A percentile compares a stretch with the other conserved stretches of the same genome.
Evolutionary conservation across 257 asterid genomes (phyloP).

Genomic region (Forsythia suspensa): DNA sequence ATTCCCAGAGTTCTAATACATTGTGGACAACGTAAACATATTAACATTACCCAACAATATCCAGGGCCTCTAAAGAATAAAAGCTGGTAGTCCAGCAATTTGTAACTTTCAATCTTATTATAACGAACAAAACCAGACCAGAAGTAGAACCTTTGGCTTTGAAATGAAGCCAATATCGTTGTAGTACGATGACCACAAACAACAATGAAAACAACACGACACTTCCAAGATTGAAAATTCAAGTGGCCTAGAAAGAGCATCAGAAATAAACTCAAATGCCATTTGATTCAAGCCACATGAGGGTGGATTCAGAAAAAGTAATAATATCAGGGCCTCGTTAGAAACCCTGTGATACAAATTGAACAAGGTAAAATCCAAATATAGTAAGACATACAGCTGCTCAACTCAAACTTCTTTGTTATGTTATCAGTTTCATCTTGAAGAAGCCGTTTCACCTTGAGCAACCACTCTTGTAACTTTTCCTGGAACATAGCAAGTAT

Average conservation of each 20-base stretch:
- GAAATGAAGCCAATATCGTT: background rate
- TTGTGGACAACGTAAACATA: background rate
- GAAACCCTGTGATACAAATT: constrained; percentile 11
- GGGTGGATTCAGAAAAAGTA: background rate
- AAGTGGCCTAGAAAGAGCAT: constrained; percentile 7
- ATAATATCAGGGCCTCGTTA: constrained; percentile 8
- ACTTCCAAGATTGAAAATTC: background rate
- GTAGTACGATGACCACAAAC: background rate
- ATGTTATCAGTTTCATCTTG: constrained; percentile 57
- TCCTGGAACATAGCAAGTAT: constrained; percentile 53
- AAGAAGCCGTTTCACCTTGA: constrained; percentile 57
- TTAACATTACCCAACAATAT: constrained; percentile 6
- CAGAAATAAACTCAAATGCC: background rate
- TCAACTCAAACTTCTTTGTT: constrained; percentile 52
- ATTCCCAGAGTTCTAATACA: background rate
- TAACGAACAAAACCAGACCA: constrained; percentile 8
- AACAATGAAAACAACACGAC: constrained; percentile 1
- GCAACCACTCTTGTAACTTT: constrained; percentile 81
- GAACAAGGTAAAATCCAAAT: constrained; percentile 7
- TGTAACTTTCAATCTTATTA: background rate
- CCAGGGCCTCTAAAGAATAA: background rate
- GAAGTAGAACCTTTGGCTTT: background rate
- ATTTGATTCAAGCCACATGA: background rate
- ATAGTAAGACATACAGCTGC: constrained; percentile 52
- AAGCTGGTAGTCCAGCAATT: background rate